A percentile compares a stretch with the other conserved stretches of the same genome.
These are phyloP conservation scores for Lactarius quietus DNA, from an alignment of 768 basidiomycete species.

Conservation along the genomic window DNA sequence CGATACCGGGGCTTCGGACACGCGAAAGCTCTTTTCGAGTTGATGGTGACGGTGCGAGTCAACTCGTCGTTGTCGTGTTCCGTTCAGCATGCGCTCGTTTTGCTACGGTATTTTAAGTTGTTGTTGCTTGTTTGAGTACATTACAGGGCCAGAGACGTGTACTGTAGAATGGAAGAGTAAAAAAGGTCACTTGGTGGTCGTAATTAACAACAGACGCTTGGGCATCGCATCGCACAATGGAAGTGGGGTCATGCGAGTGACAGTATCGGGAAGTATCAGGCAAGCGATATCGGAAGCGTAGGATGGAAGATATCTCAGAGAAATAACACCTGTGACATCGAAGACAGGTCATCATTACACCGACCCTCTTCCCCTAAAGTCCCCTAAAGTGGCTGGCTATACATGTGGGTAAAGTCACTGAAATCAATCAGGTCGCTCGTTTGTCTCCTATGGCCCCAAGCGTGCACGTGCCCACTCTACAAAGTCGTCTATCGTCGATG, in stretches of 20 bases:
- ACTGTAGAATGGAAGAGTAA: neutral
- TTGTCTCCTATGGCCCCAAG: constrained; percentile 24
- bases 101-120: neutral
- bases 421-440: neutral
- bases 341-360: neutral
- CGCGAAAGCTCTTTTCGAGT: constrained; percentile 6
- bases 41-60: neutral
- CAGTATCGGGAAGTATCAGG: neutral
- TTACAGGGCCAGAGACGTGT: neutral
- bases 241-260: neutral
- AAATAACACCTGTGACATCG: neutral
- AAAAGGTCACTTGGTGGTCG: neutral
- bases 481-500: constrained; percentile 82
- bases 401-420: neutral
- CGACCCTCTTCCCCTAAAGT: neutral
- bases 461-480: constrained; percentile 60
- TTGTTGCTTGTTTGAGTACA: no score
- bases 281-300: neutral
- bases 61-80: neutral
- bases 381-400: neutral
- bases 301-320: neutral
- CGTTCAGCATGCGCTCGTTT: neutral
- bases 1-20: constrained; percentile 28
- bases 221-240: neutral
- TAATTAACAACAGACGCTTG: neutral